Evolutionary conservation across 768 basidiomycete genomes (phyloP), one percentile per base, ranked within the genome.

Genomic region (Hemileccinum impolitum): DNA sequence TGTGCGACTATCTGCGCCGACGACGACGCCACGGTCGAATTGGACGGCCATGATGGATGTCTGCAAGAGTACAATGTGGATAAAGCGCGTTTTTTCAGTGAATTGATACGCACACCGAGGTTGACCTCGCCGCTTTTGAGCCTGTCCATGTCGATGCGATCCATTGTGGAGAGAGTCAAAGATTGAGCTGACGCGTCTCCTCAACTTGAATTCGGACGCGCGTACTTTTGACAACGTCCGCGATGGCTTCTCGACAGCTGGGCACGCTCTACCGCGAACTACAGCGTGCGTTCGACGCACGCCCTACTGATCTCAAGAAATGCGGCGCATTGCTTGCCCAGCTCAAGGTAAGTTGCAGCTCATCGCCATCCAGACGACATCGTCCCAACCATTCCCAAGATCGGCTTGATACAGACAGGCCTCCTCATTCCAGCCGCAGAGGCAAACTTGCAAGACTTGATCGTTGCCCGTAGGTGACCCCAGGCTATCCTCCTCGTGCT

Each of bases 11-110:
- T 99, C 96, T 56, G 96, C 96, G 37, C 96, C 96, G 53, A 98
- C 83, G 58, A 99, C 85, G 51, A 99, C 96, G 34, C 96, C 96
- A 26, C 83, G 84, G 30, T 91, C 77, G 74, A 99, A 99, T 62
- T 94, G 91, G 54, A 98, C 94, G 46, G 96, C 95, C 94, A 97
- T 97, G 68, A 99, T 98, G 37, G 95, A 97, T 48, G 95, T 99
- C 92, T 97, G 60, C 6, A 9, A 50, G 34, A 13, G 41, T 19
- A 9, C 12, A 28, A n/a, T 35, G 34, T 45, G 25, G 19, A 50
- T 15, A 36, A 47, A 14, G 15, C 30, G 4, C 3, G 23, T 23
- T 36, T 7, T 5, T 23, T 0, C n/a, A 38, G 19, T 1, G 51
- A 38, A 18, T 19, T 23, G 14, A 48, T 34, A 79, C 90, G 62